A percentile compares a stretch with the other conserved stretches of the same genome.
Evolutionary conservation across 208 protist species (phyloP).

Genomic region (Crithidia brevicula): DNA sequence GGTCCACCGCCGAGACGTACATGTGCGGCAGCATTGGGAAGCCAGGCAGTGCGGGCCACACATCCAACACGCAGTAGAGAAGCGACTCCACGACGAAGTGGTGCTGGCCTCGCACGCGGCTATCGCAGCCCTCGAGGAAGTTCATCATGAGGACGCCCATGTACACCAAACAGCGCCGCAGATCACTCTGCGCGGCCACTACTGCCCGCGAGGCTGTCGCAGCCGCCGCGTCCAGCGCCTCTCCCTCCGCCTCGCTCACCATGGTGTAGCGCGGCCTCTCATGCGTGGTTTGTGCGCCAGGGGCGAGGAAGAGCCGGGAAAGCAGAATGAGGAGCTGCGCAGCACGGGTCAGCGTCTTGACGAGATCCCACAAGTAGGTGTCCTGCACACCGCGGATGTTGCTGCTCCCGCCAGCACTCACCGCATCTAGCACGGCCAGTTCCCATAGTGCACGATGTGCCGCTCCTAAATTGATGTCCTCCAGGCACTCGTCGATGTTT

Average conservation of each 20-base stretch:
- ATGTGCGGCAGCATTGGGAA: slow-evolving; percentile 41
- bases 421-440: slow-evolving; percentile 31
- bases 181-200: slow-evolving; percentile 20
- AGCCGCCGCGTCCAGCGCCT: slow-evolving; percentile 14
- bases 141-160: slow-evolving; percentile 40
- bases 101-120: slow-evolving; percentile 22
- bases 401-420: slow-evolving; percentile 8
- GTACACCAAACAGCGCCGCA: slow-evolving; percentile 37
- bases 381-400: slow-evolving; percentile 1
- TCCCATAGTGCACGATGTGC: slow-evolving; percentile 30
- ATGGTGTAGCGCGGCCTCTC: slow-evolving; percentile 44
- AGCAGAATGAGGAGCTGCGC: slow-evolving; percentile 33
- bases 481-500: slow-evolving; percentile 17
- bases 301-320: slow-evolving; percentile 26
- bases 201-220: slow-evolving; percentile 11
- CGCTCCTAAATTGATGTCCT: slow-evolving; percentile 16
- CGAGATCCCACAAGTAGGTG: slow-evolving; percentile 11
- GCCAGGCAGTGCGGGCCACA: slow-evolving; percentile 38
- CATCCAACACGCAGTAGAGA: slow-evolving; percentile 45
- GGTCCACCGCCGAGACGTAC: slow-evolving; percentile 36
- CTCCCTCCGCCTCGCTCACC: slow-evolving; percentile 14
- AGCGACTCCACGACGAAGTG: slow-evolving; percentile 31
- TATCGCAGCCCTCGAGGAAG: slow-evolving; percentile 32
- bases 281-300: slow-evolving; percentile 65
- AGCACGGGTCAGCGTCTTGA: slow-evolving; percentile 24